Evolutionary conservation across 1,139 yeast species (phyloP).

Genomic region (Debaryomycetaceae sp.): DNA sequence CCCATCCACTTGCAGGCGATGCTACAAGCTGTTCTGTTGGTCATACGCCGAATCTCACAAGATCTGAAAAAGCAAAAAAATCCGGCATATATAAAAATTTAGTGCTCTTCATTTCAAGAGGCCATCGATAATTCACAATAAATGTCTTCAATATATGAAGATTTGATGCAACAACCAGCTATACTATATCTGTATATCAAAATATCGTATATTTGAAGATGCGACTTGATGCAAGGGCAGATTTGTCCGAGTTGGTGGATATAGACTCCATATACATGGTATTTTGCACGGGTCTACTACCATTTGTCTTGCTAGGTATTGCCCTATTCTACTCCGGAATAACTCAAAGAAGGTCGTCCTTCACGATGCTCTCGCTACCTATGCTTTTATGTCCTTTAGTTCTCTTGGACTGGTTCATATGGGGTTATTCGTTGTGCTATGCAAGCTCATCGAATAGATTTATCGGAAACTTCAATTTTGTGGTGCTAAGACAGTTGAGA

Average conservation of each 20-base stretch:
- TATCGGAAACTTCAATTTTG: conserved; percentile 46
- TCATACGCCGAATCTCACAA: not conserved
- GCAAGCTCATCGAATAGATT: conserved; percentile 38
- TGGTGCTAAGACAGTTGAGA: conserved; percentile 37
- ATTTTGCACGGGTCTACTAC: conserved; percentile 31
- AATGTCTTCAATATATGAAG: not conserved
- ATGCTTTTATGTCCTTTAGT: conserved; percentile 39
- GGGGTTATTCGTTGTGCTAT: conserved; percentile 56
- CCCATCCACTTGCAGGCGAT: conserved; percentile 18
- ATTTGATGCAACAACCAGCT: not conserved
- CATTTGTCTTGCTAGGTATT: conserved; percentile 38
- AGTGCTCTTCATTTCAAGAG: no score
- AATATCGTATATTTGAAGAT: conserved; percentile 3
- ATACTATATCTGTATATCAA: not conserved
- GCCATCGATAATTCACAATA: no score
- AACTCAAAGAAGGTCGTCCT: conserved; percentile 53
- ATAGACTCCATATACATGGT: conserved; percentile 39
- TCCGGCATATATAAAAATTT: not conserved
- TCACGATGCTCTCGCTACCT: conserved; percentile 53
- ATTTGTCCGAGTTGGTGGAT: conserved; percentile 14
- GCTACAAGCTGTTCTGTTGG: conserved; percentile 23
- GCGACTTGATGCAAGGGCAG: not conserved
- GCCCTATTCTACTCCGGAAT: conserved; percentile 57
- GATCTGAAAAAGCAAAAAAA: not conserved
- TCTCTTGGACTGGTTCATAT: conserved; percentile 53